Conservation (phyloP, 257 asterid species). For the Scutellaria minor region DNA sequence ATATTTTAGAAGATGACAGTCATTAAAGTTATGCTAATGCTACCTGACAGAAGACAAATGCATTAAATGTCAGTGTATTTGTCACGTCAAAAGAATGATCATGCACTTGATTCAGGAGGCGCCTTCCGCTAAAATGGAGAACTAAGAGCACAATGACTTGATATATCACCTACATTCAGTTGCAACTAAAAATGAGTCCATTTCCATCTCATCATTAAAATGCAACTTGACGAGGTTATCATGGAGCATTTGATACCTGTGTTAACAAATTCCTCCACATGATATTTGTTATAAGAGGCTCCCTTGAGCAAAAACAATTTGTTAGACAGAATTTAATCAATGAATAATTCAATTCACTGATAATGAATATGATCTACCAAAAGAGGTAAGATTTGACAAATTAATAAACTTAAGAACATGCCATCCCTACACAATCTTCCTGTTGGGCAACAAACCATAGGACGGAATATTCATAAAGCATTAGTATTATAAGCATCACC, state of each 20-base stretch:
- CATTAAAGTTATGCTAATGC: neutral
- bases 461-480: neutral
- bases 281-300: conserved; percentile 93
- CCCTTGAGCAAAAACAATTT: conserved; percentile 56
- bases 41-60: conserved; percentile 93
- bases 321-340: conserved; percentile 21
- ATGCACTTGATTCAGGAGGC: conserved; percentile 60
- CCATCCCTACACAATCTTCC: neutral
- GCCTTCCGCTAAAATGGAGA: conserved; percentile 76
- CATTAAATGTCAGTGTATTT: conserved; percentile 88
- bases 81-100: conserved; percentile 43
- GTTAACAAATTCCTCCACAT: conserved; percentile 97
- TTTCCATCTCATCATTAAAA: neutral
- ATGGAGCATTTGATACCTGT: conserved; percentile 57
- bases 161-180: conserved; percentile 71
- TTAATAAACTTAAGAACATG: neutral
- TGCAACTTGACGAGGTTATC: neutral
- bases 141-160: conserved; percentile 88
- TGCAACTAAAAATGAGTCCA: conserved; percentile 22
- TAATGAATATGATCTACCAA: neutral
- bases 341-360: neutral
- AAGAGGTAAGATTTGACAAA: neutral
- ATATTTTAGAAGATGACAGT: neutral
- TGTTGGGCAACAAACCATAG: neutral
- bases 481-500: conserved; percentile 18